These are phyloP conservation scores for Auriscalpium microsporum DNA, from an alignment of 768 basidiomycete genomes.

Conservation along the genomic window DNA sequence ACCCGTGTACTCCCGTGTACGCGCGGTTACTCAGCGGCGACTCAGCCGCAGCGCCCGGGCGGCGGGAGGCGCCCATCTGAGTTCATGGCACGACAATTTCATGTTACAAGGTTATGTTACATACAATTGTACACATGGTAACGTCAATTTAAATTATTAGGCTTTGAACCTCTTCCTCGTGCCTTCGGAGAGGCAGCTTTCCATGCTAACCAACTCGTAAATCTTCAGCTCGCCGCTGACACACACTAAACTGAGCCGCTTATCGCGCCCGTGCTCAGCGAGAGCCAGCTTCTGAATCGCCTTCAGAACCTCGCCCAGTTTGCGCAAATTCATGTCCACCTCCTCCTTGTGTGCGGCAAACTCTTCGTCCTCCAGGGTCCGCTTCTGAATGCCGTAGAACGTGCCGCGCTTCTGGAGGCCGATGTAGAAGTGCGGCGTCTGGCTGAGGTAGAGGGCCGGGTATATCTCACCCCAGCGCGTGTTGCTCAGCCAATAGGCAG, in stretches of 20 bases:
- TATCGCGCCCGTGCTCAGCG: not conserved
- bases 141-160: too few species aligned
- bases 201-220: not conserved
- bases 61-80: too few species aligned
- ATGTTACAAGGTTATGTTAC: too few species aligned
- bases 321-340: not conserved
- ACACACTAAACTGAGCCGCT: not conserved
- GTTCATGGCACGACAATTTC: too few species aligned
- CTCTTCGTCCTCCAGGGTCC: conserved; percentile 19
- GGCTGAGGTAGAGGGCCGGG: conserved; percentile 60
- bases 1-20: too few species aligned
- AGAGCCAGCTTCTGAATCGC: not conserved
- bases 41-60: too few species aligned
- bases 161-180: not conserved
- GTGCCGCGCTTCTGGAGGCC: conserved; percentile 47
- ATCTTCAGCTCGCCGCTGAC: not conserved
- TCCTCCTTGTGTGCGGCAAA: not conserved
- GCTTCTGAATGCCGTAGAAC: conserved; percentile 43
- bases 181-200: not conserved
- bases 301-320: not conserved
- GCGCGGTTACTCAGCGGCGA: too few species aligned
- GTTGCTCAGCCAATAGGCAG: conserved; percentile 7
- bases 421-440: conserved; percentile 52
- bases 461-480: conserved; percentile 52
- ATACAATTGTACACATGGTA: too few species aligned